Evolutionary conservation across 2,329 filamentous ascomycete species (phyloP), one percentile per base, ranked within the genome.

Genomic region (Neofusicoccum parvum): DNA sequence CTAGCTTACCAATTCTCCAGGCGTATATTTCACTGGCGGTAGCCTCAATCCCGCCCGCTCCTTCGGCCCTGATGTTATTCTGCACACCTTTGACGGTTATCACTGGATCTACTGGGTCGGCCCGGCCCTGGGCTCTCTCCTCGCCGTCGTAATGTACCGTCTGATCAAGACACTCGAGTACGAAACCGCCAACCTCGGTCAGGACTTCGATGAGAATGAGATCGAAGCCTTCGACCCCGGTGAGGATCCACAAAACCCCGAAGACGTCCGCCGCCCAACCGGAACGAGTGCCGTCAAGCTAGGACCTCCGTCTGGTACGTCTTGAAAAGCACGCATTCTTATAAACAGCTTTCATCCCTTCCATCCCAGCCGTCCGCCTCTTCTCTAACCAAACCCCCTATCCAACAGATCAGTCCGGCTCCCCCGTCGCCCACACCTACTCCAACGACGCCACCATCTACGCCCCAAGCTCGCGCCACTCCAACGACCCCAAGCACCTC

Each of bases 81-180:
- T 78, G n/a, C 65, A 66, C 56, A 73, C 70, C n/a, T 83, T 81
- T 66, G 76, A 79, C 9, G 66, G 69, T 36, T 76, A 82, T 66
- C 75, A 81, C 68, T 80, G 80, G 80, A 80, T 83, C 66, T 83
- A 83, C 73, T 83, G 81, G 81, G 68, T 82, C 32, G 81, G 80
- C 0, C 81, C 81, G 12, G 37, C 74, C 1, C 74, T 77, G 71
- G 76, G 76, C 0, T 74, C 74, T 3, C 37, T 79, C 20, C 69
- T 80, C 14, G 78, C 79, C 2, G 76, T 71, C 12, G 74, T 65
- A 5, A 75, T 79, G 66, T 80, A 80, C 49, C 73, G 70, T 39
- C 74, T 80, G 36, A 75, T 80, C 65, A 80, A 78, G 68, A 68
- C 70, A 14, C 73, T 78, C 11, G 78, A 80, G 60, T 80, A 80